Conservation (phyloP, 108 stramenopile genomes). For the Stephanodiscus minutulus region DNA sequence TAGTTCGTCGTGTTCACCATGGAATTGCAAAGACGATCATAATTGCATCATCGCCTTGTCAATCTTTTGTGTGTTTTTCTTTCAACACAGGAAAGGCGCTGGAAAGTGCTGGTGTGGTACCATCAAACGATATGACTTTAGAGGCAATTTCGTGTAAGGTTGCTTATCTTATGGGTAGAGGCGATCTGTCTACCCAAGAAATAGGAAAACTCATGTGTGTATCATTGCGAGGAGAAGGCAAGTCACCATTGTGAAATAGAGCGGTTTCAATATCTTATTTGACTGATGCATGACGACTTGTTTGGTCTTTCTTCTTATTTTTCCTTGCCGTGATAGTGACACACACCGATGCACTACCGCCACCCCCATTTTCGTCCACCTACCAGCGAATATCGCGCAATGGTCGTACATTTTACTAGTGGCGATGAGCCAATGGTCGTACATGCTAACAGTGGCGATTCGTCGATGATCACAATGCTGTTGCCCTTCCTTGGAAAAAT, state of each 20-base stretch:
- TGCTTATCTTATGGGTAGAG: constrained; percentile 88
- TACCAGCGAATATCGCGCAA: constrained; percentile 53
- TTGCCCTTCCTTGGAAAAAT: not conserved
- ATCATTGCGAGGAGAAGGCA: constrained; percentile 67
- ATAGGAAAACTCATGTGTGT: constrained; percentile 72
- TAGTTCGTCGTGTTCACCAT: not conserved
- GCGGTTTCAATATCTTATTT: not conserved
- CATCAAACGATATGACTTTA: constrained; percentile 94
- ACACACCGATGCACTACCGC: constrained; percentile 59
- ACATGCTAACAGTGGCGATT: not conserved
- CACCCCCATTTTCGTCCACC: constrained; percentile 68
- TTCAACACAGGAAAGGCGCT: constrained; percentile 44
- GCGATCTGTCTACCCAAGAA: constrained; percentile 60
- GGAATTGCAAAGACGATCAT: not conserved
- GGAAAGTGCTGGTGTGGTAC: constrained; percentile 81
- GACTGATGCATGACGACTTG: not conserved
- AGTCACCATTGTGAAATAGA: not conserved
- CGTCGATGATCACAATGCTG: not conserved
- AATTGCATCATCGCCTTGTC: not conserved
- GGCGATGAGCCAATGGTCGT: not conserved
- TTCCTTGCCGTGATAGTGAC: constrained; percentile 33
- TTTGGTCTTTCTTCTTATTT: not conserved
- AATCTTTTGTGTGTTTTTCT: not conserved
- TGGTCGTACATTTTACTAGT: not conserved
- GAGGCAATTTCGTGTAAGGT: constrained; percentile 93